Conservation (phyloP, 179 eudicot genomes). For the Camellia oleifera region DNA sequence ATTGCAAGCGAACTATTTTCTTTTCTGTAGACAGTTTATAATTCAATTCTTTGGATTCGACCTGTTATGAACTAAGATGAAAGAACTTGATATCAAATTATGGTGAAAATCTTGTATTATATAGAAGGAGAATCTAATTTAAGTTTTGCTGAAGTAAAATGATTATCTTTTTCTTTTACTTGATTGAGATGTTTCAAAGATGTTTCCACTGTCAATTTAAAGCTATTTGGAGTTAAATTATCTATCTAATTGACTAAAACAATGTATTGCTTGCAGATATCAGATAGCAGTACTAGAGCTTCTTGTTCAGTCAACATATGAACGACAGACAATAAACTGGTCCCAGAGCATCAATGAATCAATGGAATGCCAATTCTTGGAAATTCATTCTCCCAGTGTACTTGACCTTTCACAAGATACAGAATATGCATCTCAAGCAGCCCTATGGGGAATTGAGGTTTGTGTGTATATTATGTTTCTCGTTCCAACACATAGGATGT, state of each 20-base stretch:
- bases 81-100: neutral
- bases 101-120: neutral
- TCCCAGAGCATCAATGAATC: constrained; percentile 53
- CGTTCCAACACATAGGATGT: neutral
- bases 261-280: constrained; percentile 54
- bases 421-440: constrained; percentile 96
- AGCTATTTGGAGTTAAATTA: neutral
- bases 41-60: neutral
- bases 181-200: neutral
- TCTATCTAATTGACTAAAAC: neutral
- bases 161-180: neutral
- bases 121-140: neutral
- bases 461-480: constrained; percentile 16
- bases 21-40: neutral
- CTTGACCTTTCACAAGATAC: constrained; percentile 76
- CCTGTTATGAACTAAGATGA: neutral
- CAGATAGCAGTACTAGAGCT: constrained; percentile 76
- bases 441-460: constrained; percentile 98
- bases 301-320: constrained; percentile 56
- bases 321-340: constrained; percentile 36
- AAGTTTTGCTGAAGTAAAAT: neutral
- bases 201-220: neutral
- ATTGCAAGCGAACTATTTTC: no score
- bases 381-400: constrained; percentile 82
- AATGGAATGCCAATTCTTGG: constrained; percentile 51